A percentile compares a stretch with the other conserved stretches of the same genome.
Evolutionary conservation across 2,329 filamentous ascomycete genomes (phyloP).

Genomic region (Botrytis squamosa): DNA sequence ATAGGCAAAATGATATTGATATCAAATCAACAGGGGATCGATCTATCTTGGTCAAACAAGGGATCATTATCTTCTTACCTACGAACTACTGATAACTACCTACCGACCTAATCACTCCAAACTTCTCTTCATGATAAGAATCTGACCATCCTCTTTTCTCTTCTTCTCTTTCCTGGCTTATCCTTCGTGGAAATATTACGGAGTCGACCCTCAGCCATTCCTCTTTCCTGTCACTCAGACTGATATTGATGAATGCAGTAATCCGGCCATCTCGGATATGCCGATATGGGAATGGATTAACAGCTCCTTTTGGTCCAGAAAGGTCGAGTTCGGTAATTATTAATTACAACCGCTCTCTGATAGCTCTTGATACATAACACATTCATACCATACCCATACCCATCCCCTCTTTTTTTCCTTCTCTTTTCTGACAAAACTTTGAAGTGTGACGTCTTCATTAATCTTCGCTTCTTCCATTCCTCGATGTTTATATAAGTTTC

Average conservation of each 20-base stretch:
- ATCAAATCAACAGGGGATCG: neutral
- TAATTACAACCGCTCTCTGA: neutral
- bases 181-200: neutral
- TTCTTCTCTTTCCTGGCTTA: neutral
- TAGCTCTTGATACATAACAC: neutral
- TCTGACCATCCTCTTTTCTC: neutral
- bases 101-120: neutral
- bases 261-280: neutral
- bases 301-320: neutral
- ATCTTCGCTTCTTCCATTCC: neutral
- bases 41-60: neutral
- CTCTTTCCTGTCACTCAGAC: neutral
- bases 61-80: neutral
- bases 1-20: neutral
- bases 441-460: neutral
- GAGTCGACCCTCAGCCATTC: neutral
- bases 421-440: neutral
- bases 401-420: neutral
- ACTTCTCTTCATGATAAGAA: neutral
- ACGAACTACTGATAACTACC: too few relatives aligned
- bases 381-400: neutral
- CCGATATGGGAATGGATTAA: neutral
- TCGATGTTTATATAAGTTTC: neutral
- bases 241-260: constrained; percentile 1
- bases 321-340: neutral